These are phyloP conservation scores for Boletus rubropictus DNA, from an alignment of 768 basidiomycete species.

Conservation along the genomic window DNA sequence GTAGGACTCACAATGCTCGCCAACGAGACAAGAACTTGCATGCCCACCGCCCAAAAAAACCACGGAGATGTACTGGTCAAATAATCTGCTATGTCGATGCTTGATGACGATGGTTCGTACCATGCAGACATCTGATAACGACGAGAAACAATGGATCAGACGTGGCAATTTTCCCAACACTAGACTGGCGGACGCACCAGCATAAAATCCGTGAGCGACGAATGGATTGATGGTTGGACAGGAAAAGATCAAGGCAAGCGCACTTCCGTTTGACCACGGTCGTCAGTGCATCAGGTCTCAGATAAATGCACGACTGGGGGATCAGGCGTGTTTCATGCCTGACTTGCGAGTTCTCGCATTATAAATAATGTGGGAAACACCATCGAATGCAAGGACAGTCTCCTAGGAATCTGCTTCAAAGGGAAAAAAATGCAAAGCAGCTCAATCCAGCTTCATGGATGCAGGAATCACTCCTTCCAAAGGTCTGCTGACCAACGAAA, in stretches of 20 bases:
- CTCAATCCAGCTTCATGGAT: not conserved
- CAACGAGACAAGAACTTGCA: not conserved
- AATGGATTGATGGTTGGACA: not conserved
- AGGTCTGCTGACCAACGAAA: not conserved
- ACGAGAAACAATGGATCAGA: not conserved
- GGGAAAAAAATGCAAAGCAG: not conserved
- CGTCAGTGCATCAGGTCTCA: not conserved
- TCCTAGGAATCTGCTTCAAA: not conserved
- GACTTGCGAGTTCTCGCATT: not conserved
- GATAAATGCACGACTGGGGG: not conserved
- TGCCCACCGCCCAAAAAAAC: not conserved
- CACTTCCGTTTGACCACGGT: not conserved
- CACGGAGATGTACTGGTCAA: not conserved
- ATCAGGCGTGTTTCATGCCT: not conserved
- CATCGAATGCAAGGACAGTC: not conserved
- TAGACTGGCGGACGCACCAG: slow-evolving; percentile 8
- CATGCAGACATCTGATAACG: not conserved
- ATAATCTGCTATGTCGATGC: not conserved
- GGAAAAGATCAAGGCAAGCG: not conserved
- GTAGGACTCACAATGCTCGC: not conserved
- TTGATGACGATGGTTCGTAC: not conserved
- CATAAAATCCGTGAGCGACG: not conserved
- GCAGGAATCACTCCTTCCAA: not conserved
- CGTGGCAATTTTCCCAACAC: not conserved
- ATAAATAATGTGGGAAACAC: slow-evolving; percentile 11